Evolutionary conservation across 106 monocot species (phyloP).

Genomic region (Ottelia alismoides): DNA sequence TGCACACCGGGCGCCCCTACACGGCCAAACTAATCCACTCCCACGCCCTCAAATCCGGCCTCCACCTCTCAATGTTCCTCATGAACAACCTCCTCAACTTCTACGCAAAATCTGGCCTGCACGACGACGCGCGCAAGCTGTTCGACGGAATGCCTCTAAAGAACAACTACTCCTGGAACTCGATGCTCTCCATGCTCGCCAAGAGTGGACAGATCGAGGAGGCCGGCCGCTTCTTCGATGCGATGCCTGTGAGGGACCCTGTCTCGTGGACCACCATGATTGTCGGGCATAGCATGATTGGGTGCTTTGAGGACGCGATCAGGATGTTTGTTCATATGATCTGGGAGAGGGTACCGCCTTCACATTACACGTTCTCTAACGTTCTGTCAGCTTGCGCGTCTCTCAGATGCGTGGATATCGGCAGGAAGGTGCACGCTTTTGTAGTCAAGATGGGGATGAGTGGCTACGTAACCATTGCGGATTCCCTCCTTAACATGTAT

Average conservation of each 20-base stretch:
- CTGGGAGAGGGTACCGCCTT: conserved; percentile 22
- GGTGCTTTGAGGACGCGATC: conserved; percentile 29
- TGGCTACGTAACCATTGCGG: conserved; percentile 37
- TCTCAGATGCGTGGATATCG: conserved; percentile 10
- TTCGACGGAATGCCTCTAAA: conserved; percentile 59
- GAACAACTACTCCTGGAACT: conserved; percentile 77
- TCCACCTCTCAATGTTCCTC: conserved; percentile 28
- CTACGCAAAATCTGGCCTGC: conserved; percentile 28
- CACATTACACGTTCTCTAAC: conserved; percentile 75
- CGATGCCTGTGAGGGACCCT: conserved; percentile 72
- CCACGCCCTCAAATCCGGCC: conserved; percentile 46
- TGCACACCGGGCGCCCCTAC: neutral
- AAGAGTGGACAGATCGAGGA: conserved; percentile 26
- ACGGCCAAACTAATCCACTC: conserved; percentile 47
- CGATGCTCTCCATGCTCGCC: conserved; percentile 53
- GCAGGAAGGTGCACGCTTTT: conserved; percentile 69
- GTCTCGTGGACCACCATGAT: conserved; percentile 83
- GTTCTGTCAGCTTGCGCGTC: conserved; percentile 57
- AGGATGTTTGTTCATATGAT: conserved; percentile 43
- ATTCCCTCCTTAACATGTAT: conserved; percentile 83
- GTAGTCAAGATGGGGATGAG: conserved; percentile 69
- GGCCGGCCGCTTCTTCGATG: conserved; percentile 32
- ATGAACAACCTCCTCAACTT: conserved; percentile 76
- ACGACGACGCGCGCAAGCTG: conserved; percentile 32
- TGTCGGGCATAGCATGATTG: conserved; percentile 45